Percentiles rank a stretch among this genome's conserved stretches.
These are phyloP conservation scores for Candida hispaniensis DNA, from an alignment of 805 yeast genomes.

Conservation along the genomic window DNA sequence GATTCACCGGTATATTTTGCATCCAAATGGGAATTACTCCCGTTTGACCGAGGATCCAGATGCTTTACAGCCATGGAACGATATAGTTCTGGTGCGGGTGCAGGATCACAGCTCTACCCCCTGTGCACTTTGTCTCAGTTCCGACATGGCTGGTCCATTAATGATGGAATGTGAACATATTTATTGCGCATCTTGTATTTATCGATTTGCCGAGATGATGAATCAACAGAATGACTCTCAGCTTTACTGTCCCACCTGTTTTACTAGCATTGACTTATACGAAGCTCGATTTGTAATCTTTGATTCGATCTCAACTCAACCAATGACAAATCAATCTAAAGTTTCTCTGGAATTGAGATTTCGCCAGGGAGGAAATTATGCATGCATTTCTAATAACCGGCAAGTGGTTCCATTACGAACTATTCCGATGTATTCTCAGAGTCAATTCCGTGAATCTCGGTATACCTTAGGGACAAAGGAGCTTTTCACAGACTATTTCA, in stretches of 20 bases:
- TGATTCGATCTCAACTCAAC: too few relatives aligned
- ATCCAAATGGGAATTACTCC: conserved; percentile 9
- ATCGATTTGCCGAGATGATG: conserved; percentile 1
- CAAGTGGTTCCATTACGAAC: too few relatives aligned
- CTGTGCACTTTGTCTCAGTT: conserved; percentile 10
- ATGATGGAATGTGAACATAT: conserved; percentile 14
- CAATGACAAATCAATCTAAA: too few relatives aligned
- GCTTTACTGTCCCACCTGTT: conserved; percentile 6
- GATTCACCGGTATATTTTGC: conserved; percentile 7
- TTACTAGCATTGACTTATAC: too few relatives aligned
- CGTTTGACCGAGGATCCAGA: conserved; percentile 1
- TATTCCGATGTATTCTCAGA: conserved; percentile 4
- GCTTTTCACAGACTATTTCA: neutral
- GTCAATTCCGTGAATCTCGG: conserved; percentile 1
- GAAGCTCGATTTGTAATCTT: too few relatives aligned
- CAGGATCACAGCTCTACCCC: conserved; percentile 3
- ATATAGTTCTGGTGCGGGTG: conserved; percentile 6
- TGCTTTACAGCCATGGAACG: neutral
- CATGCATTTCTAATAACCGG: too few relatives aligned
- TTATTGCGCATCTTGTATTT: conserved; percentile 9
- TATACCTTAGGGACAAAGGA: conserved; percentile 4
- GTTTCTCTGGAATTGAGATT: too few relatives aligned
- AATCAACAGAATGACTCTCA: too few relatives aligned
- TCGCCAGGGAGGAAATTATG: too few relatives aligned
- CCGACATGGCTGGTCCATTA: conserved; percentile 9